A percentile compares a stretch with the other conserved stretches of the same genome.
Conservation (phyloP, 1,284 basidiomycete genomes). For the Stygiomarasmius scandens region DNA sequence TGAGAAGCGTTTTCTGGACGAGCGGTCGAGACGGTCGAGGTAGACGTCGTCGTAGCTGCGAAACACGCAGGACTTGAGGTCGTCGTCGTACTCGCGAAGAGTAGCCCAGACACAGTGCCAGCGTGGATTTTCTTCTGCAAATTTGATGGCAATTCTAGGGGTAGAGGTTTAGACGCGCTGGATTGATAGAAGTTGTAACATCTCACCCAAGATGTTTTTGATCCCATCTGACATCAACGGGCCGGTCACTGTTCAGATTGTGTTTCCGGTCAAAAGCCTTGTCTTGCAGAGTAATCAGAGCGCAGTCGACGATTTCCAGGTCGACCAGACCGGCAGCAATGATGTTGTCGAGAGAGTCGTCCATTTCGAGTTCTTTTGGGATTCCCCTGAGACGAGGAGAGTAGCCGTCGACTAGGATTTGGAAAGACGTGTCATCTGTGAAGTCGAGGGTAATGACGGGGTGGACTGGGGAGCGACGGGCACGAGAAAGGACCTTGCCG, state of each 20-base stretch:
- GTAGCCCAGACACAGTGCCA: conserved; percentile 71
- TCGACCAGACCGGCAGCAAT: conserved; percentile 37
- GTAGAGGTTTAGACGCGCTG: conserved; percentile 25
- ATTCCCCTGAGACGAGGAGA: conserved; percentile 55
- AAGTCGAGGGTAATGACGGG: conserved; percentile 60
- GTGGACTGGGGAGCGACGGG: conserved; percentile 54
- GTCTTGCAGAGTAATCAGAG: conserved; percentile 57
- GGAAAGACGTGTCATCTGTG: conserved; percentile 53
- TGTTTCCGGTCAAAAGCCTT: conserved; percentile 52
- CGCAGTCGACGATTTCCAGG: conserved; percentile 52
- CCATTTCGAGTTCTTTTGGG: conserved; percentile 61
- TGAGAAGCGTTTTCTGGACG: conserved; percentile 35
- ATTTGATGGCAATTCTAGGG: conserved; percentile 35
- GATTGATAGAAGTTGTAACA: conserved; percentile 45
- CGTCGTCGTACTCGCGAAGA: conserved; percentile 50
- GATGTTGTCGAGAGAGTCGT: conserved; percentile 42
- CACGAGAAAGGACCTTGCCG: conserved; percentile 53
- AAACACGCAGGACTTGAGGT: conserved; percentile 47
- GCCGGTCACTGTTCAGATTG: conserved; percentile 16
- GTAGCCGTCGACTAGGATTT: conserved; percentile 65
- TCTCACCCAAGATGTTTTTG: conserved; percentile 54
- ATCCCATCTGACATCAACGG: conserved; percentile 47
- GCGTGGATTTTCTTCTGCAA: conserved; percentile 25
- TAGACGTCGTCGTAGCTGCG: conserved; percentile 66
- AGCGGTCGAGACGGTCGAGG: conserved; percentile 41